These are phyloP conservation scores for Aspergillus melleus DNA, from an alignment of 2,329 filamentous ascomycete genomes.

Conservation along the genomic window DNA sequence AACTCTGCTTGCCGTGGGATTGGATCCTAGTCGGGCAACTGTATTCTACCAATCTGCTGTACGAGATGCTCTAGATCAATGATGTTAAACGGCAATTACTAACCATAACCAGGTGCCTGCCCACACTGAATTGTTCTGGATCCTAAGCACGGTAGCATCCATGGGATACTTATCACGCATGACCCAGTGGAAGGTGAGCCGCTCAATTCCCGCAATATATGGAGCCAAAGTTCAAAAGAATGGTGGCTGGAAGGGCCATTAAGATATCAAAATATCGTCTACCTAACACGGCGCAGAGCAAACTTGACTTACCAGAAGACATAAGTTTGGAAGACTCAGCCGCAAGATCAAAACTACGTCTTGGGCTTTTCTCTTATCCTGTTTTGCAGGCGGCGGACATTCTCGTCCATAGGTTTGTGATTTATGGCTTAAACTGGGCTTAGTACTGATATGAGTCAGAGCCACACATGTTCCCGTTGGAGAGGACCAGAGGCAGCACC, in stretches of 20 bases:
- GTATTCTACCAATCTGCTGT: conserved; percentile 83
- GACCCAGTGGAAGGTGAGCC: conserved; percentile 93
- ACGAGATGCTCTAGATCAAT: conserved; percentile 25
- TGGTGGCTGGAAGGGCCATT: background rate
- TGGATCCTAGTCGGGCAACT: conserved; percentile 72
- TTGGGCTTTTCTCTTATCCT: conserved; percentile 93
- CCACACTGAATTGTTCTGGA: conserved; percentile 95
- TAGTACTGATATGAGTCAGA: conserved; percentile 42
- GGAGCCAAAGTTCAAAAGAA: background rate
- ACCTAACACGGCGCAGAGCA: conserved; percentile 57
- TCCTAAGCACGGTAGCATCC: conserved; percentile 85
- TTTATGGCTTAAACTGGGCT: background rate
- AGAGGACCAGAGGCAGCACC: conserved; percentile 90
- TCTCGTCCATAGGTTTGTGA: conserved; percentile 69
- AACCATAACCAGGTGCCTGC: conserved; percentile 59
- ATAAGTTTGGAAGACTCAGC: conserved; percentile 57
- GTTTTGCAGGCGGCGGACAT: conserved; percentile 95
- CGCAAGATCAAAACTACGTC: conserved; percentile 67
- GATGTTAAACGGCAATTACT: background rate
- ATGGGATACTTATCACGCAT: conserved; percentile 96
- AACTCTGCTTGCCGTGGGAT: conserved; percentile 76
- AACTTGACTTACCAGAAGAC: conserved; percentile 64
- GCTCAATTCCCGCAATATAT: background rate
- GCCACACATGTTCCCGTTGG: conserved; percentile 95
- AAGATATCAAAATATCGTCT: background rate